Evolutionary conservation across 1,139 yeast genomes (phyloP).

Genomic region (Tardiomyces depauwii): DNA sequence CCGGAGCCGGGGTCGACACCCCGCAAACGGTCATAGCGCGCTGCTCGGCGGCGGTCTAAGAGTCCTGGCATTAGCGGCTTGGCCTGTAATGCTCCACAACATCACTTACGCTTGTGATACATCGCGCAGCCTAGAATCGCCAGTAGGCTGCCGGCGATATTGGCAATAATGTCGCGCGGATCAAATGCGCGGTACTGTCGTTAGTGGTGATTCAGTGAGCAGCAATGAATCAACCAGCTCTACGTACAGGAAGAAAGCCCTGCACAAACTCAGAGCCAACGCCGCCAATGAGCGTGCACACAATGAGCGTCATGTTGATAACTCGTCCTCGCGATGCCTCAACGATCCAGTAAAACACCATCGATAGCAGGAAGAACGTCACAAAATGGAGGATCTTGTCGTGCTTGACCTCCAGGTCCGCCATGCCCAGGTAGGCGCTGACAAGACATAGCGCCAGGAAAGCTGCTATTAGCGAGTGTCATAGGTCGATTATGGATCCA

Average conservation of each 20-base stretch:
- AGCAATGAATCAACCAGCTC: not conserved
- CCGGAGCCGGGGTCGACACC: conserved; percentile 4
- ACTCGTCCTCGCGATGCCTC: conserved; percentile 33
- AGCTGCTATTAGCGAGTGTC: conserved; percentile 14
- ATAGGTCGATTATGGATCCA: too few species aligned
- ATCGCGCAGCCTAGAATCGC: conserved; percentile 23
- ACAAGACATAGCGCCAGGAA: conserved; percentile 19
- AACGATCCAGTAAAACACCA: conserved; percentile 44
- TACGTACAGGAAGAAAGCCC: conserved; percentile 19
- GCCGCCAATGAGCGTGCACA: conserved; percentile 37
- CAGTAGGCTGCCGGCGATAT: conserved; percentile 24
- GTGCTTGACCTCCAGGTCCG: conserved; percentile 35
- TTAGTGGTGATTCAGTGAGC: not conserved
- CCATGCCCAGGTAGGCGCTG: conserved; percentile 38
- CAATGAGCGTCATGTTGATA: conserved; percentile 32
- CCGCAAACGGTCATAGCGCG: conserved; percentile 20
- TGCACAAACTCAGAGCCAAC: conserved; percentile 45
- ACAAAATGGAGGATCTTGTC: conserved; percentile 44
- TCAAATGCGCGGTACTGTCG: conserved; percentile 25
- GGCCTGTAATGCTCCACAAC: too few species aligned
- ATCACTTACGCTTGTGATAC: conserved; percentile 25
- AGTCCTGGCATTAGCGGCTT: conserved; percentile 2
- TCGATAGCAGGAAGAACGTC: conserved; percentile 40
- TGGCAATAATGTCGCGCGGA: conserved; percentile 25
- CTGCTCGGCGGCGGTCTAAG: conserved; percentile 20